Base-by-base conservation (phyloP, 2,329 filamentous ascomycete species). In the Talaromyces sp. region DNA sequence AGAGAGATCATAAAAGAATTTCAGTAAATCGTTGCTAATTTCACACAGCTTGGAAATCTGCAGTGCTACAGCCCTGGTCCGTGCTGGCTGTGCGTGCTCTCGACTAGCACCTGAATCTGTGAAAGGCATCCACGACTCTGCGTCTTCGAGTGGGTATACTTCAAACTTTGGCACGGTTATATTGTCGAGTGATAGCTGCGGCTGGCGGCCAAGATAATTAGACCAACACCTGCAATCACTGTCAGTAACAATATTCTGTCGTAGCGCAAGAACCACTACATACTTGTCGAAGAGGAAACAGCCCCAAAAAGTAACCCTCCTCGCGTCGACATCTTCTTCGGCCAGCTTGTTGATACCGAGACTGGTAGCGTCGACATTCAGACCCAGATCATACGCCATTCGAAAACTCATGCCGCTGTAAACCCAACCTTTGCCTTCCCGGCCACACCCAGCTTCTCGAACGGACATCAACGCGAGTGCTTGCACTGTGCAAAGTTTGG, bases 391-490 rank as follows among this genome's bases (percentile, higher is more conserved):
- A 73, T 89, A 90, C 0, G 93, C 93, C 93, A 99, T 98, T 51
- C 95, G 88, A 73, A 99, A 98, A 69, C 90, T 95, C 90, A 99
- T 97, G 55, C 95, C 93, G 69, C 91, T 96, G 74, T 98, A 98
- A 3, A 97, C 92, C 95, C 95, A 99, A 1, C 95, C 95, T 74
- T 95, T 96, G 43, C 91, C 91, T 76, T 98, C 95, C 49, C 93
- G 84, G 0, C 91, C 93, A 73, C 93, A 98, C 0, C 95, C 95
- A 2, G 93, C 95, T 78, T 99, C 95, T 63, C 95, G 84, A 0
- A 98, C 93, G 8, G 93, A 97, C 93, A 99, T 97, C 64, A 98
- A 80, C 0, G 92, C 93, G 58, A 98, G 78, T 0, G 95, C 95
- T 76, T 99, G 95, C 0, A 98, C 92, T 0, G 93, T 98, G 6